Conservation (phyloP, 2,329 filamentous ascomycete species). For the Clarireedia paspali region DNA sequence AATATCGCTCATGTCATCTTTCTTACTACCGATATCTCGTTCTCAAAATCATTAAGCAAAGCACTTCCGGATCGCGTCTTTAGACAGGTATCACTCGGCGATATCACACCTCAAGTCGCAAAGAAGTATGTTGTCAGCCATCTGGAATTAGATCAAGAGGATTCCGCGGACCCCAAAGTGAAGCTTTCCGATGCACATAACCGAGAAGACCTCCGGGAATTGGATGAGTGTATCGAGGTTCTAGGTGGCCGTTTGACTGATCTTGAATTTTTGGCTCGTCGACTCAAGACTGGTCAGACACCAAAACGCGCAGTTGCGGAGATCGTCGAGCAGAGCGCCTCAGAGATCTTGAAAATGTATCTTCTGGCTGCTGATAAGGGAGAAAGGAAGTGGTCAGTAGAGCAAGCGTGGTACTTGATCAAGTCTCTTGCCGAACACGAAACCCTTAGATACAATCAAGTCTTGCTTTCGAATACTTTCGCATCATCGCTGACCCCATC, state of each 20-base stretch:
- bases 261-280: constrained; percentile 84
- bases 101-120: constrained; percentile 78
- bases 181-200: constrained; percentile 27
- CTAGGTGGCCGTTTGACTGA: constrained; percentile 92
- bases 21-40: constrained; percentile 82
- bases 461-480: constrained; percentile 71
- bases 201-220: constrained; percentile 51
- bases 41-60: constrained; percentile 78
- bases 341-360: constrained; percentile 91
- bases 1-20: constrained; percentile 94
- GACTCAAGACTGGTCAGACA: constrained; percentile 79
- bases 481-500: constrained; percentile 43
- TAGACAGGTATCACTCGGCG: constrained; percentile 75
- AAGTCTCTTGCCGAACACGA: constrained; percentile 65
- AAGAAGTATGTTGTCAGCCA: constrained; percentile 86
- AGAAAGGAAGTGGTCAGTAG: constrained; percentile 62
- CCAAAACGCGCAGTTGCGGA: constrained; percentile 75
- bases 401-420: constrained; percentile 88
- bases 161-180: constrained; percentile 25
- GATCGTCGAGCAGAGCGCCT: constrained; percentile 81
- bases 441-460: constrained; percentile 73
- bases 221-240: constrained; percentile 73
- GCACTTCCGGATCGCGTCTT: constrained; percentile 88
- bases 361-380: constrained; percentile 50
- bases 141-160: constrained; percentile 42